Conservation (phyloP, 2,329 filamentous ascomycete species). For the Colletotrichum eleusines region DNA sequence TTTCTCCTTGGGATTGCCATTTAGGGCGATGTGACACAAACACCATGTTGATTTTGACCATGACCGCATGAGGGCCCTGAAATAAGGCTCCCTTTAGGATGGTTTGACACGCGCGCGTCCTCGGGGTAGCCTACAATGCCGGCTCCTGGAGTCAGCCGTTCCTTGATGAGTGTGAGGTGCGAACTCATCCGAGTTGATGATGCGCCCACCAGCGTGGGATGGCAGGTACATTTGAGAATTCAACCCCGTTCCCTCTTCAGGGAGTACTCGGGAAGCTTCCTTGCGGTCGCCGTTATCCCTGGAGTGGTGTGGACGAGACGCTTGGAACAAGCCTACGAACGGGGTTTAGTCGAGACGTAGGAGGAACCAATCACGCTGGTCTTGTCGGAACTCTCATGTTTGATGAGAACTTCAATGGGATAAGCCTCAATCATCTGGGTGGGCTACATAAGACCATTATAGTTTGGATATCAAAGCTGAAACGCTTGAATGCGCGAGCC, state of each 20-base stretch:
- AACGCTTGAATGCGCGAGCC: slow-evolving; percentile 26
- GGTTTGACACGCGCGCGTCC: slow-evolving; percentile 4
- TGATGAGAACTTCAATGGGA: not conserved
- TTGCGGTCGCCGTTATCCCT: slow-evolving; percentile 2
- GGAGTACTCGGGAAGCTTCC: not conserved
- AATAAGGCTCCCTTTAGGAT: not conserved
- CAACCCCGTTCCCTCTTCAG: not conserved
- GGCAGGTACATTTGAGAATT: slow-evolving; percentile 19
- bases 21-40: slow-evolving; percentile 36
- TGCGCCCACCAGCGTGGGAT: slow-evolving; percentile 19
- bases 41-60: slow-evolving; percentile 14
- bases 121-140: slow-evolving; percentile 8
- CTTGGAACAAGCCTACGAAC: slow-evolving; percentile 24
- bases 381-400: not conserved
- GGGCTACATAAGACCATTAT: not conserved
- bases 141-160: slow-evolving; percentile 18
- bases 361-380: slow-evolving; percentile 17
- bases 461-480: slow-evolving; percentile 34
- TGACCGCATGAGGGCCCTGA: slow-evolving; percentile 32
- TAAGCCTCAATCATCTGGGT: not conserved
- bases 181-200: slow-evolving; percentile 17
- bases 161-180: not conserved
- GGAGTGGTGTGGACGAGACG: not conserved
- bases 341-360: not conserved
- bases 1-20: slow-evolving; percentile 31